These are phyloP conservation scores for Litsea cubeba DNA, from an alignment of 164 flowering plant genomes.

Conservation along the genomic window DNA sequence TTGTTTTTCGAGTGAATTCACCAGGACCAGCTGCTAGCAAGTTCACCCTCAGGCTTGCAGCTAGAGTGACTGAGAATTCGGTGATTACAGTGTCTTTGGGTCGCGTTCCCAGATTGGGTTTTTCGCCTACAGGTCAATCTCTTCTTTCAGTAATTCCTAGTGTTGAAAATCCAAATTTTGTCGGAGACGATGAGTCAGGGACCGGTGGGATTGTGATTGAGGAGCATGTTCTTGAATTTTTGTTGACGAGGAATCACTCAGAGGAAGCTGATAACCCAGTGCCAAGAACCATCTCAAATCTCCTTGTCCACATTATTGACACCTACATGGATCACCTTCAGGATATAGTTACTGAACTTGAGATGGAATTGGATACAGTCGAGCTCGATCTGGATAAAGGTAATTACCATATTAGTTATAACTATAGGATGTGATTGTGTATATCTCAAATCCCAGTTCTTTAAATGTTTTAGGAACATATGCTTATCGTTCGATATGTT, in stretches of 20 bases:
- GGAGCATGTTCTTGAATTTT: conserved; percentile 94
- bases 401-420: conserved; percentile 15
- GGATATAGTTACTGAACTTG: conserved; percentile 86
- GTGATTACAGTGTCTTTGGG: conserved; percentile 93
- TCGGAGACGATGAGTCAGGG: conserved; percentile 35
- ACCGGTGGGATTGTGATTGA: conserved; percentile 56
- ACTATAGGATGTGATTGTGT: not conserved
- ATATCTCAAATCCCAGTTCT: not conserved
- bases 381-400: conserved; percentile 94
- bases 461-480: not conserved
- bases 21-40: conserved; percentile 82
- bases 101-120: conserved; percentile 91
- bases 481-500: not conserved
- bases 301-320: conserved; percentile 82
- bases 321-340: conserved; percentile 95
- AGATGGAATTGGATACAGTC: conserved; percentile 85
- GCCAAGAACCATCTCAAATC: conserved; percentile 72
- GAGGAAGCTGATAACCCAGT: conserved; percentile 99
- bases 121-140: conserved; percentile 69
- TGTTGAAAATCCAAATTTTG: conserved; percentile 58
- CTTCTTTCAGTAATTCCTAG: conserved; percentile 86
- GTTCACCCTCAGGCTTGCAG: conserved; percentile 80
- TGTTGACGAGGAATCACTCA: conserved; percentile 94
- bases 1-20: conserved; percentile 89
- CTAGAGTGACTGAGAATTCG: conserved; percentile 80